Evolutionary conservation across 2,329 filamentous ascomycete species (phyloP).

Genomic region (Talaromyces islandicus): DNA sequence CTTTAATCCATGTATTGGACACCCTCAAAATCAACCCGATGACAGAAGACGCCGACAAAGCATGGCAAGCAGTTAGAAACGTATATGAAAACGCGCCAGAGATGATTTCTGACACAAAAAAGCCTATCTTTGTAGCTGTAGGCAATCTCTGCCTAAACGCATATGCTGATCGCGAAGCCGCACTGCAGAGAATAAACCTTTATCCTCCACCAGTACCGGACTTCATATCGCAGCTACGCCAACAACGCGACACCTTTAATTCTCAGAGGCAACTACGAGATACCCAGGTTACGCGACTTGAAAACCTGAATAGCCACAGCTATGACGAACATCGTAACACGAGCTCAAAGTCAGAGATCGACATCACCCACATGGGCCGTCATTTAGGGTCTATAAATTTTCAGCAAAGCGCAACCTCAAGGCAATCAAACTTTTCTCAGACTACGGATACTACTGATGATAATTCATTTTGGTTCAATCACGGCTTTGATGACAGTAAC

Average conservation of each 20-base stretch:
- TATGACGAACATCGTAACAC: neutral
- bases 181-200: constrained; percentile 1
- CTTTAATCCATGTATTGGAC: neutral
- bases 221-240: neutral
- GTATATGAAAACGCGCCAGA: neutral
- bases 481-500: neutral
- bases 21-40: neutral
- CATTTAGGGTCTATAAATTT: neutral
- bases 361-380: neutral
- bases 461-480: neutral
- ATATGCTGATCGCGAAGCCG: neutral
- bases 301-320: neutral
- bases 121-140: neutral
- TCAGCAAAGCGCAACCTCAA: neutral
- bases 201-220: neutral
- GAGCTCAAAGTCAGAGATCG: neutral
- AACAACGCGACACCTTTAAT: neutral
- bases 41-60: neutral
- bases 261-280: neutral
- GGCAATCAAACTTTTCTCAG: neutral
- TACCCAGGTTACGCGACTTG: neutral
- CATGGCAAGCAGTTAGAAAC: neutral
- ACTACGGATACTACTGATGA: neutral
- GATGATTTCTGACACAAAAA: neutral
- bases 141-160: neutral